These are phyloP conservation scores for Cronartium ribicola DNA, from an alignment of 1,284 basidiomycete genomes.

Conservation along the genomic window DNA sequence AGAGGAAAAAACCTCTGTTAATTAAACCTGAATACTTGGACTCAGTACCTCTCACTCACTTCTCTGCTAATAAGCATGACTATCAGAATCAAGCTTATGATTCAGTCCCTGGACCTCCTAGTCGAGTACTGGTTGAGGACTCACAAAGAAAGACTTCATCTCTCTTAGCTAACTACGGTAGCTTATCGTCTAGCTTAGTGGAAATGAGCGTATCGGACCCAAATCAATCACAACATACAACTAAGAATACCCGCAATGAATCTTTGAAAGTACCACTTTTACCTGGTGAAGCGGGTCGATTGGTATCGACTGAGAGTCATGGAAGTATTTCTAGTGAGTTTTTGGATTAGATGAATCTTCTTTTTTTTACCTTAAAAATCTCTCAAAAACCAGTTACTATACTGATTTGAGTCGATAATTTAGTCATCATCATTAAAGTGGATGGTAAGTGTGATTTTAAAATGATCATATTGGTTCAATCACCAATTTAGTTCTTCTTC, in stretches of 20 bases:
- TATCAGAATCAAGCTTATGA: not conserved
- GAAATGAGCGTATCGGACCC: conserved; percentile 7
- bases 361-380: not conserved
- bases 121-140: not conserved
- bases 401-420: not conserved
- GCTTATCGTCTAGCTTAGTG: conserved; percentile 19
- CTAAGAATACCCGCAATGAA: not conserved
- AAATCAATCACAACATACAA: not conserved
- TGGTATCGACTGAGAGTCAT: conserved; percentile 5
- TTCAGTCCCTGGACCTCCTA: not conserved
- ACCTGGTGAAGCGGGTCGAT: conserved; percentile 36
- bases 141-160: not conserved
- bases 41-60: not conserved
- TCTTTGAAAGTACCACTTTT: not conserved
- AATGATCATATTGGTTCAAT: too few species aligned
- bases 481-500: too few species aligned
- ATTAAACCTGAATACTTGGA: conserved; percentile 18
- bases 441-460: too few species aligned
- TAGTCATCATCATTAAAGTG: conserved; percentile 35
- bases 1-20: conserved; percentile 31
- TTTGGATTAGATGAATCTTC: not conserved
- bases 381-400: not conserved
- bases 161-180: conserved; percentile 16
- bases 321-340: conserved; percentile 24
- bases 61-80: conserved; percentile 10